Evolutionary conservation across 2,329 filamentous ascomycete genomes (phyloP), one percentile per base, ranked within the genome.

Genomic region (Penicillium nordicum): DNA sequence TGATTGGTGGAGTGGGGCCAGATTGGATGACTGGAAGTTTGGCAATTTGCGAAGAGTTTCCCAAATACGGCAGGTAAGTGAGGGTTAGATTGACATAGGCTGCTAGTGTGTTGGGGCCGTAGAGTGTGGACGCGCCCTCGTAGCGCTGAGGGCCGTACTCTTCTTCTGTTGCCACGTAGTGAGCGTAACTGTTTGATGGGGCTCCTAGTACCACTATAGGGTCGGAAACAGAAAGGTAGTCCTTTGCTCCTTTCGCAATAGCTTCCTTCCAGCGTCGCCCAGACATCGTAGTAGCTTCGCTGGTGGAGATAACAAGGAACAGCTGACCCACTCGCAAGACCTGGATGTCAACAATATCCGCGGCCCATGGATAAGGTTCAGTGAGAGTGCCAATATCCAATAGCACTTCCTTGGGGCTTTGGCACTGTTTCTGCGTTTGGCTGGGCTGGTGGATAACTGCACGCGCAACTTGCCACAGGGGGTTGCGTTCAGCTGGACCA

Each of bases 71-170:
- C 4, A 94, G 82, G 70, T 88, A 85, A 0, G 80, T 82, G n/a
- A 92, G 79, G 0, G 90, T 92, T 42, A 93, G 80, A 72, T 95
- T 92, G 76, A 97, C 89, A 76, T 94, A 94, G 0, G 92, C 93
- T 36, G 88, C 84, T 11, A 97, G 82, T 0, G 91, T 90, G 72
- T 92, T 85, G 2, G 83, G 88, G 0, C 93, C 93, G 71, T 89
- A 94, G 2, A 97, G 84, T 0, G 93, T 97, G 7, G 89, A 93
- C 0, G 90, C 93, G n/a, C 92, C 93, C 76, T 97, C 93, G 74
- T 97, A 97, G 10, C 93, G 87, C 76, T 97, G 93, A 44, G 94
- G 79, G 12, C 78, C 76, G 71, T 94, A 95, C 72, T 96, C 89
- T 71, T 95, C 89, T 29, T 86, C 82, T 0, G 91, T 93, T 1